Evolutionary conservation across 2,329 filamentous ascomycete genomes (phyloP).

Genomic region (Zymoseptoria tritici): DNA sequence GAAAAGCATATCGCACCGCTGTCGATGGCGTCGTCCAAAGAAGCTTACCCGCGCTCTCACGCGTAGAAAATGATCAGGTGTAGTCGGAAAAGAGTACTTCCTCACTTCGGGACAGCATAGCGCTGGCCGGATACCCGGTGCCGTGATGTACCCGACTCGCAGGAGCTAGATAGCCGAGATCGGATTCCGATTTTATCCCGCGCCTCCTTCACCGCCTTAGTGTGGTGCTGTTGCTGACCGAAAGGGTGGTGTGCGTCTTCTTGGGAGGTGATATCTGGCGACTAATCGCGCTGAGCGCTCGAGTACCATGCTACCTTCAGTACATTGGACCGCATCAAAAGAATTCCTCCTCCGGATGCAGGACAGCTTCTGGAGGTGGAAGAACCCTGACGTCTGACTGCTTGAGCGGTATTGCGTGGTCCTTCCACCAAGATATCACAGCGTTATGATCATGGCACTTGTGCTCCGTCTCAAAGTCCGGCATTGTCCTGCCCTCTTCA

Average conservation of each 20-base stretch:
- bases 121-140: no score
- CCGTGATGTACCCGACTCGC: not conserved
- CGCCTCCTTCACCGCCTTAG: not conserved
- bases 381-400: not conserved
- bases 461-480: slow-evolving; percentile 3
- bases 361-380: not conserved
- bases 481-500: not conserved
- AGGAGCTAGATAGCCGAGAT: not conserved
- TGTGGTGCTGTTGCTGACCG: not conserved
- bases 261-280: not conserved
- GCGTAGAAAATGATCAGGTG: not conserved
- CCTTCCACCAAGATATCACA: not conserved
- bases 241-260: not conserved
- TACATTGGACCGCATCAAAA: not conserved
- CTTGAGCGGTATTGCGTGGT: not conserved
- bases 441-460: slow-evolving; percentile 2
- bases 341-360: not conserved
- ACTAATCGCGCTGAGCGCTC: not conserved
- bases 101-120: not conserved
- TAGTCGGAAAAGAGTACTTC: not conserved
- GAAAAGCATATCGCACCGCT: not conserved
- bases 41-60: not conserved
- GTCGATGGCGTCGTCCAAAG: not conserved
- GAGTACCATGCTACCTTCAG: not conserved
- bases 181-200: not conserved